Percentiles rank a stretch among this genome's conserved stretches.
Evolutionary conservation across 257 asterid genomes (phyloP).

Genomic region (Nicotiana knightiana): DNA sequence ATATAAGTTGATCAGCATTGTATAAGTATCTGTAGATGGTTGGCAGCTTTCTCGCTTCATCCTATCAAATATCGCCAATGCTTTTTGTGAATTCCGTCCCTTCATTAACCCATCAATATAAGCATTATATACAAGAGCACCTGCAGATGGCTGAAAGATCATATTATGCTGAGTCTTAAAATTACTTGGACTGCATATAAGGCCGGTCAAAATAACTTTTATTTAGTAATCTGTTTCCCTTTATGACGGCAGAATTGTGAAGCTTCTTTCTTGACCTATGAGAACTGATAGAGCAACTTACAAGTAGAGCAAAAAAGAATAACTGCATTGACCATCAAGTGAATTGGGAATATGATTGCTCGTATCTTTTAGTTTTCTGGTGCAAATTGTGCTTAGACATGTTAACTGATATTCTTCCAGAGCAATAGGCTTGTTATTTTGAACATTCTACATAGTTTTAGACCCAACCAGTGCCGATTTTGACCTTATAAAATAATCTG

Average conservation of each 20-base stretch:
- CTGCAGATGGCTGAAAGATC: slow-evolving; percentile 30
- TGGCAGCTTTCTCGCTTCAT: slow-evolving; percentile 68
- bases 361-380: not conserved
- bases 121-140: slow-evolving; percentile 66
- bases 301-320: not conserved
- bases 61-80: slow-evolving; percentile 57
- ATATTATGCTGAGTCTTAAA: slow-evolving; percentile 1
- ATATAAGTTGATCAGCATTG: slow-evolving; percentile 74
- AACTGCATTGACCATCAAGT: not conserved
- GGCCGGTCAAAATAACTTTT: not conserved
- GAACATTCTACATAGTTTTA: not conserved
- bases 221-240: not conserved
- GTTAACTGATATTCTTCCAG: not conserved
- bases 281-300: not conserved
- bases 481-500: not conserved
- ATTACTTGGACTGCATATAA: not conserved
- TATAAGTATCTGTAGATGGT: slow-evolving; percentile 68
- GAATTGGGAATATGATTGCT: not conserved
- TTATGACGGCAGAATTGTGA: not conserved
- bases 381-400: not conserved
- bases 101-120: slow-evolving; percentile 64
- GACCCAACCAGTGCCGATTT: not conserved
- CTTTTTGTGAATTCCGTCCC: slow-evolving; percentile 48
- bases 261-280: not conserved
- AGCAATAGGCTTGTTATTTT: not conserved